phyloP scores from a whole-genome alignment of 371 early-diverging fungal species.

The Saksenaea vasiformis region DNA sequence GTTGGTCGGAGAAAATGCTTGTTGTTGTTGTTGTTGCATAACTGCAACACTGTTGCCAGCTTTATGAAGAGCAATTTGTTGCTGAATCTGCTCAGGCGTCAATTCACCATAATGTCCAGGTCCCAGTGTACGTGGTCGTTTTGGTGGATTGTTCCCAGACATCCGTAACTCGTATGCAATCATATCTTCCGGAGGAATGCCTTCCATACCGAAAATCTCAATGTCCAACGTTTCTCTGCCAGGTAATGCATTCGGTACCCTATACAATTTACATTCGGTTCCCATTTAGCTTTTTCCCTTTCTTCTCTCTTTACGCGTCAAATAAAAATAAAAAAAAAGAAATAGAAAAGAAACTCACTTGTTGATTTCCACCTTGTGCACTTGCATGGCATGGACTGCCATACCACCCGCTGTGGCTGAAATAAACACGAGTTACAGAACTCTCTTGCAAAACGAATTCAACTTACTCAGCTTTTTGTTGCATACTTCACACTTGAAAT shows the following conservation, averaged over 20 bases:
- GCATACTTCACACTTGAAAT: conserved; percentile 90
- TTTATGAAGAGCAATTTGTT: conserved; percentile 42
- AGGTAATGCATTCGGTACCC: conserved; percentile 85
- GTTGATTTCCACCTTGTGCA: conserved; percentile 87
- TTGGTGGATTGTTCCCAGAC: conserved; percentile 26
- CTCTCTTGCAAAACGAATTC: not conserved
- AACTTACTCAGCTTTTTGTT: conserved; percentile 76
- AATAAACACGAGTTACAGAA: not conserved
- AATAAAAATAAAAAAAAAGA: conserved; percentile 2
- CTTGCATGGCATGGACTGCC: conserved; percentile 88
- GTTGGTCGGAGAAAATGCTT: conserved; percentile 3
- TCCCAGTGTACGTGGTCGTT: conserved; percentile 28
- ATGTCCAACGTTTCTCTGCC: conserved; percentile 86
- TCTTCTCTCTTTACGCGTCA: not conserved
- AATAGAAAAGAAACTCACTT: conserved; percentile 50
- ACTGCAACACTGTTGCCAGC: conserved; percentile 21
- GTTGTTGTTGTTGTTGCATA: conserved; percentile 9
- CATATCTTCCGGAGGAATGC: conserved; percentile 86
- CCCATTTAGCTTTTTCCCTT: not conserved
- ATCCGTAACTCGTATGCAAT: conserved; percentile 63
- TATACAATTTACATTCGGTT: conserved; percentile 21
- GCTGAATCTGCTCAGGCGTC: conserved; percentile 44
- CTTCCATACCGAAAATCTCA: conserved; percentile 96
- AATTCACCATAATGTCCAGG: conserved; percentile 40
- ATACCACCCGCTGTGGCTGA: conserved; percentile 84